These are phyloP conservation scores for Phaffomyces antillensis DNA, from an alignment of 805 yeast genomes.

Conservation along the genomic window DNA sequence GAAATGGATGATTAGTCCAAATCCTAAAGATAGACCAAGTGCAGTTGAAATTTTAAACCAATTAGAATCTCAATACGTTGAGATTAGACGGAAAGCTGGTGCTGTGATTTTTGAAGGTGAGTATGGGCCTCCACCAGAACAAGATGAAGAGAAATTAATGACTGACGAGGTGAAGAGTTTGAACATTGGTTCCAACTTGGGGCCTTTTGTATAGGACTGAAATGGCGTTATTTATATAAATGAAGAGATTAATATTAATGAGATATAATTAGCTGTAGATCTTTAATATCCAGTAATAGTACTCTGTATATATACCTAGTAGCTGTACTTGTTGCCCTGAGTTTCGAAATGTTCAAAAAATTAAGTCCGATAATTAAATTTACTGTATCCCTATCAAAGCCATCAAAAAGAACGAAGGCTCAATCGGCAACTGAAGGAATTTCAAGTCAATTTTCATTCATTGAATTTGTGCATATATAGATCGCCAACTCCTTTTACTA, in stretches of 20 bases:
- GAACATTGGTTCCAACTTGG: constrained; percentile 10
- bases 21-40: constrained; percentile 73
- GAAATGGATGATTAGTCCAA: constrained; percentile 83
- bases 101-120: constrained; percentile 96
- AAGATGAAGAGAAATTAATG: constrained; percentile 23
- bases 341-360: neutral
- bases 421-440: neutral
- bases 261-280: neutral
- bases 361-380: constrained; percentile 1
- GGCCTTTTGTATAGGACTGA: too few relatives aligned
- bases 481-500: neutral
- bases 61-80: constrained; percentile 73
- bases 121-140: constrained; percentile 71
- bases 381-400: neutral
- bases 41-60: constrained; percentile 63
- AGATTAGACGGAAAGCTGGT: constrained; percentile 77
- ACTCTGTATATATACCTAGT: too few relatives aligned
- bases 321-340: neutral
- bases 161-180: constrained; percentile 13
- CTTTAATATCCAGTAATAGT: too few relatives aligned
- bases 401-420: neutral
- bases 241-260: neutral
- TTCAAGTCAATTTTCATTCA: too few relatives aligned
- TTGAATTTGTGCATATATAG: too few relatives aligned
- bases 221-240: too few relatives aligned